Base-by-base conservation (phyloP, 371 early-diverging fungal genomes). In the Umbelopsis sp. region DNA sequence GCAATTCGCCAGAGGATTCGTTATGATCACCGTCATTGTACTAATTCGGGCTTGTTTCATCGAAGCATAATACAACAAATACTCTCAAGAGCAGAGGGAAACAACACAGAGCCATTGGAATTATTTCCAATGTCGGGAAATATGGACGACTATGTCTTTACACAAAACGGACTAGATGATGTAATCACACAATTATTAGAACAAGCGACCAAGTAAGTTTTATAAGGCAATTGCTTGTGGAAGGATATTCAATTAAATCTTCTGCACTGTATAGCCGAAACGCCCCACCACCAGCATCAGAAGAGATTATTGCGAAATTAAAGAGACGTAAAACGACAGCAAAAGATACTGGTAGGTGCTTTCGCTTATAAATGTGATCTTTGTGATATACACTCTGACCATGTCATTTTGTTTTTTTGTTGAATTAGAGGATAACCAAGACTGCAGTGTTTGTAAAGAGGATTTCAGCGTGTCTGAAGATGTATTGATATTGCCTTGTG, bases 361-460 rank as follows among this genome's bases (percentile, higher is more conserved):
- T 1, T 48, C 20, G 45, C 0, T 3, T 48, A 7, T 41, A 41
- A 7, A 41, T 41, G 12, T 1, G 12, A 10, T 41, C 29, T 4
- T 4, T 4, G 29, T 41, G 41, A 7, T 41, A 10, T 29, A 25
- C 20, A 1, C 29, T 51, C 25, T 51, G 52, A 51, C 11, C 52
- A 51, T 8, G 0, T 41, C 12, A 38, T 38, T 38, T 51, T n/a
- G n/a, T 25, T 51, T 25, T 29, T 29, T 29, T 29, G 29, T 29
- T 29, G 29, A 22, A 24, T 8, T 74, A 84, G 85, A 72, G 18
- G 70, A 74, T 70, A 82, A 84, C 57, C 51, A 69, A 7, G 86
- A 87, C 65, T 96, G 95, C 70, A 87, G 91, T n/a, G 92, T 95
- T 22, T 95, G 96, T 79, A 91, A 94, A 76, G 94, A 93, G 37